phyloP scores from a whole-genome alignment of 2,329 filamentous ascomycete genomes.

The Pyrenophora tritici-repentis region DNA sequence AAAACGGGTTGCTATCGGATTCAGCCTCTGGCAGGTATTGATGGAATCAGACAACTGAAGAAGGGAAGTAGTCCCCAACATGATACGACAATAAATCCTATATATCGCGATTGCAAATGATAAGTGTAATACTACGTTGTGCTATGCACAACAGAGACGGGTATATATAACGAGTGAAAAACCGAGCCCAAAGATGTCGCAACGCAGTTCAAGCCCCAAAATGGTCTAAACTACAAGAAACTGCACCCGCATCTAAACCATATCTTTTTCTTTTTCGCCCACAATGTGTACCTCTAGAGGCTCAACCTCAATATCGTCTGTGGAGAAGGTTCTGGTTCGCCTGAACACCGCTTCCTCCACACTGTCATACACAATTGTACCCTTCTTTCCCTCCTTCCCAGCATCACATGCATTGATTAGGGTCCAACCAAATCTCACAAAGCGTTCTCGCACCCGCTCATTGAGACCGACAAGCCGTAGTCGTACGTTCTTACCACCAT shows the following conservation, averaged over 20 bases:
- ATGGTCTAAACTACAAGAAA: too few species aligned
- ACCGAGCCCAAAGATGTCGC: too few species aligned
- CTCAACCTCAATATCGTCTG: slow-evolving; percentile 18
- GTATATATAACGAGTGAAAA: too few species aligned
- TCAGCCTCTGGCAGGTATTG: too few species aligned
- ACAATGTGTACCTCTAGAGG: slow-evolving; percentile 22
- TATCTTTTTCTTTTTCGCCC: slow-evolving; percentile 23
- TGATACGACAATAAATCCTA: too few species aligned
- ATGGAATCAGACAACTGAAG: too few species aligned
- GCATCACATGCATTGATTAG: slow-evolving; percentile 17
- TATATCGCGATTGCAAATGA: too few species aligned
- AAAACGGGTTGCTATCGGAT: too few species aligned
- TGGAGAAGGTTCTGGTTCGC: slow-evolving; percentile 7
- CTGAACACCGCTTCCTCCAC: slow-evolving; percentile 23
- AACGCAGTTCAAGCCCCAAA: too few species aligned
- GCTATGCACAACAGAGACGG: too few species aligned
- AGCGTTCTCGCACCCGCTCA: slow-evolving; percentile 44
- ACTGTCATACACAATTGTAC: slow-evolving; percentile 19
- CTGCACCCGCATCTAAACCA: slow-evolving; percentile 2
- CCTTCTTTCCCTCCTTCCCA: slow-evolving; percentile 7
- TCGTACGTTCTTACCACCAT: slow-evolving; percentile 54
- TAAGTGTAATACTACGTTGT: too few species aligned
- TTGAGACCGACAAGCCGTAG: slow-evolving; percentile 58
- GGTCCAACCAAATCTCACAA: slow-evolving; percentile 44
- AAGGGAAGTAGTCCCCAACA: too few species aligned